Base-by-base conservation (phyloP, 176 grass and related monocot species). In the Musa troglodytarum region DNA sequence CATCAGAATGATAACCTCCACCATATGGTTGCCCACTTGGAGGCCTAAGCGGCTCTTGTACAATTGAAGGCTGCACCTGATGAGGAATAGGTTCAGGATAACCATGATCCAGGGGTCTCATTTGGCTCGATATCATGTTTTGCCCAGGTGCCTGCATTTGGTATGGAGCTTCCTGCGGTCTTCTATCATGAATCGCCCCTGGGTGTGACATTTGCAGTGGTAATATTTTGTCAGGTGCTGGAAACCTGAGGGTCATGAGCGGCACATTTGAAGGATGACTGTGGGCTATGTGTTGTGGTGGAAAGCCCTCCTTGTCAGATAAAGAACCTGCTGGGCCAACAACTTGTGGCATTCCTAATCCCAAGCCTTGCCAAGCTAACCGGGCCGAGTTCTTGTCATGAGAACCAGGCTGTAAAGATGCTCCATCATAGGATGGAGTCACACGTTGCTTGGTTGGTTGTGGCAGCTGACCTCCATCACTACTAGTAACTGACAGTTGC, bases 181-280 rank as follows among this genome's bases (percentile, higher is more conserved):
- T 77, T 76, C 74, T 72, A 51, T 72, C 78, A 25, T 73, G 69
- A 22, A 16, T 72, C 11, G 14, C 20, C 19, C 78, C 68, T 53
- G 69, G 29, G 15, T 72, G 68, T 73, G 54, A 28, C 79, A 82
- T 84, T 73, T 84, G 86, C 50, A 86, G 81, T 61, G 83, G 71
- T 76, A 80, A 34, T 61, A 73, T 69, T 56, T 50, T 77, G 77
- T 90, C 81, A 19, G 61, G 71, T 85, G 69, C 82, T 76, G 77
- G 76, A 26, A 71, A 85, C 20, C 79, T 81, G 49, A 65, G 71
- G 23, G 25, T 25, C 68, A 61, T 15, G 57, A 51, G 49, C 8
- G 56, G 10, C 57, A 75, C 20, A 68, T 68, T 75, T 74, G 72
- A 66, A 58, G 71, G 62, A 50, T 81, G 79, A 4, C 71, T 72